Evolutionary conservation across 148 eudicot species (phyloP).

Genomic region (Rheum nobile): DNA sequence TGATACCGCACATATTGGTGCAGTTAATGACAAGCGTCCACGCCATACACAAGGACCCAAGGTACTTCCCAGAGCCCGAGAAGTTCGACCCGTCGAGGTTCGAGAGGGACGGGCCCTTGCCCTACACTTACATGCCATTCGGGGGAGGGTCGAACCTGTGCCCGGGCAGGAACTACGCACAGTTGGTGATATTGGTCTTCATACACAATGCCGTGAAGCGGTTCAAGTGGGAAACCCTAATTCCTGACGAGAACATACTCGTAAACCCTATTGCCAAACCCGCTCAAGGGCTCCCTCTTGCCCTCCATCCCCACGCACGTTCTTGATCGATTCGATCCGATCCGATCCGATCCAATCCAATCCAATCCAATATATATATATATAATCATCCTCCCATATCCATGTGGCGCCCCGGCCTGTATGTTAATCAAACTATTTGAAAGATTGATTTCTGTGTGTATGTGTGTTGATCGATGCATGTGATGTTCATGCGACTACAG

Average conservation of each 20-base stretch:
- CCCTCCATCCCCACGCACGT: background rate
- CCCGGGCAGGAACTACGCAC: background rate
- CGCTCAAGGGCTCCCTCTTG: background rate
- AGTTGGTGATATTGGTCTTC: background rate
- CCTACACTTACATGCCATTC: slow-evolving; percentile 51
- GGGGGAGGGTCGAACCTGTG: background rate
- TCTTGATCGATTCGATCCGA: too few species aligned
- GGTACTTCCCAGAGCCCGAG: slow-evolving; percentile 29
- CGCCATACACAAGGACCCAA: slow-evolving; percentile 39
- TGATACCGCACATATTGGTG: too few species aligned
- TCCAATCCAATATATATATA: too few species aligned
- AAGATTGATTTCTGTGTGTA: too few species aligned
- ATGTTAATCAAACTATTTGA: too few species aligned
- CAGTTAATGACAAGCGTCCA: slow-evolving; percentile 49
- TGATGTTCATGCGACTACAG: too few species aligned
- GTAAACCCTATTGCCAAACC: background rate
- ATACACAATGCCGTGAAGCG: background rate
- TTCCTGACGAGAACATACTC: background rate
- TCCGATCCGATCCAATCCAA: too few species aligned
- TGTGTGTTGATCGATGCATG: too few species aligned
- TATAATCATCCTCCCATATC: too few species aligned
- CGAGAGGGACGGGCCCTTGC: slow-evolving; percentile 47
- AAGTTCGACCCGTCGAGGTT: slow-evolving; percentile 48
- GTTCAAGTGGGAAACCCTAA: background rate
- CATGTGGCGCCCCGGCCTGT: too few species aligned